phyloP scores from a whole-genome alignment of 1,284 basidiomycete genomes.

The Leucoagaricus sp. region DNA sequence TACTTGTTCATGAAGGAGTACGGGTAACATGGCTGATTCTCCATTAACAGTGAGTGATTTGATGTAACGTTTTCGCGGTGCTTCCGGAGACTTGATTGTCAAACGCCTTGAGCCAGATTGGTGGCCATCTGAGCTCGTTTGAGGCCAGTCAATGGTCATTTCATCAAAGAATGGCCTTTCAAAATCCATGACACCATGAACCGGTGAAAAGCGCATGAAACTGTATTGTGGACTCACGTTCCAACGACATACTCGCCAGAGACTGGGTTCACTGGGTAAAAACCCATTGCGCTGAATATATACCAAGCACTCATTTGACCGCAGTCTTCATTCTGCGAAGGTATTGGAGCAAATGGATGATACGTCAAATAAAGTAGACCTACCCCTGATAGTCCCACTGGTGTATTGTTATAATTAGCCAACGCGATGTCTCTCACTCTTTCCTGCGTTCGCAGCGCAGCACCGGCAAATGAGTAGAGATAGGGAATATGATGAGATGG shows the following conservation, averaged over 20 bases:
- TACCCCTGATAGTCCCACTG: conserved; percentile 69
- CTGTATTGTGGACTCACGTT: conserved; percentile 41
- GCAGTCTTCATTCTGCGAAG: conserved; percentile 78
- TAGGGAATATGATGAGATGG: conserved; percentile 85
- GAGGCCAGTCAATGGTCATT: conserved; percentile 51
- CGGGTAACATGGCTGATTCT: conserved; percentile 35
- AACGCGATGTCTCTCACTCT: conserved; percentile 68
- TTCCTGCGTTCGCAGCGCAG: conserved; percentile 69
- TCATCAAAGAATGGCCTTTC: conserved; percentile 69
- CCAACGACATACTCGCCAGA: conserved; percentile 75
- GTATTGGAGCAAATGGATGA: neutral
- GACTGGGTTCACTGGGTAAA: conserved; percentile 84
- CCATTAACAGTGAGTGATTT: conserved; percentile 58
- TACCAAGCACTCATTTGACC: conserved; percentile 92
- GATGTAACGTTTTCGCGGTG: conserved; percentile 57
- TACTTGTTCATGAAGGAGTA: conserved; percentile 63
- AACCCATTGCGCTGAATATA: conserved; percentile 78
- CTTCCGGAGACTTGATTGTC: conserved; percentile 54
- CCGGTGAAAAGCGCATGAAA: neutral
- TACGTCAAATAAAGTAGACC: neutral
- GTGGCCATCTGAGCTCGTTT: conserved; percentile 6
- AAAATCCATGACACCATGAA: neutral
- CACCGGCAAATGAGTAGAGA: conserved; percentile 72
- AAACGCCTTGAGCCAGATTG: conserved; percentile 31
- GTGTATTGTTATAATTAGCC: conserved; percentile 67